Evolutionary conservation across 352 stramenopile species (phyloP).

Genomic region (Globisporangium acanthophoron): DNA sequence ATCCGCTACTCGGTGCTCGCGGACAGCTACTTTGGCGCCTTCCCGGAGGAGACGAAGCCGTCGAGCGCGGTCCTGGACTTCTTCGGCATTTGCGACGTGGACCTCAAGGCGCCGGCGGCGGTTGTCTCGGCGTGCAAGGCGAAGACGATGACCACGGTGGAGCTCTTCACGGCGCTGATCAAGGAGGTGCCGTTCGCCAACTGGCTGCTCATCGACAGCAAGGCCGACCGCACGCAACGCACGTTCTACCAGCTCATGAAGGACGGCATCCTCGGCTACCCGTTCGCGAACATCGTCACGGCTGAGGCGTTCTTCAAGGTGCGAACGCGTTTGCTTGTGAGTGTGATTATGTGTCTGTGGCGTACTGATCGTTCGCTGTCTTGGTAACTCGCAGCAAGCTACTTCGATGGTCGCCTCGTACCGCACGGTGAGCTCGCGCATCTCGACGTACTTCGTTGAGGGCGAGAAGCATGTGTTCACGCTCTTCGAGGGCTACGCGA

Average conservation of each 20-base stretch:
- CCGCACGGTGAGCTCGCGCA: constrained; percentile 22
- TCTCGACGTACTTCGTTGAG: constrained; percentile 46
- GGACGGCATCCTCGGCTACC: constrained; percentile 43
- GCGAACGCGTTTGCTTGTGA: neutral
- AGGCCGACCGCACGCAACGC: constrained; percentile 47
- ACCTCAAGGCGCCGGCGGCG: constrained; percentile 13
- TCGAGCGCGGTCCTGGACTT: constrained; percentile 24
- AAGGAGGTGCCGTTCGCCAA: constrained; percentile 26
- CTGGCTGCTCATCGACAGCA: constrained; percentile 64
- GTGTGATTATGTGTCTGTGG: neutral
- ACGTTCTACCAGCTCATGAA: constrained; percentile 57
- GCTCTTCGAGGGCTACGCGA: constrained; percentile 19
- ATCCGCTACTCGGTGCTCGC: constrained; percentile 31
- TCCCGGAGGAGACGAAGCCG: constrained; percentile 20
- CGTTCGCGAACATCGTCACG: constrained; percentile 51
- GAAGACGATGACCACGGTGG: constrained; percentile 19
- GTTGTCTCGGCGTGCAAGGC: constrained; percentile 21
- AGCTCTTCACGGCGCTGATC: constrained; percentile 39
- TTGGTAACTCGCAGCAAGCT: constrained; percentile 15
- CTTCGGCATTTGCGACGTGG: constrained; percentile 25
- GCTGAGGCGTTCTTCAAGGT: constrained; percentile 25
- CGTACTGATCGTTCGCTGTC: neutral
- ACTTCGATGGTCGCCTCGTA: constrained; percentile 32
- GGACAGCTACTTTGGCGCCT: constrained; percentile 39
- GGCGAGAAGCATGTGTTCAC: constrained; percentile 44